Evolutionary conservation across 2,329 filamentous ascomycete species (phyloP).

Genomic region (Ophiostoma australiae): DNA sequence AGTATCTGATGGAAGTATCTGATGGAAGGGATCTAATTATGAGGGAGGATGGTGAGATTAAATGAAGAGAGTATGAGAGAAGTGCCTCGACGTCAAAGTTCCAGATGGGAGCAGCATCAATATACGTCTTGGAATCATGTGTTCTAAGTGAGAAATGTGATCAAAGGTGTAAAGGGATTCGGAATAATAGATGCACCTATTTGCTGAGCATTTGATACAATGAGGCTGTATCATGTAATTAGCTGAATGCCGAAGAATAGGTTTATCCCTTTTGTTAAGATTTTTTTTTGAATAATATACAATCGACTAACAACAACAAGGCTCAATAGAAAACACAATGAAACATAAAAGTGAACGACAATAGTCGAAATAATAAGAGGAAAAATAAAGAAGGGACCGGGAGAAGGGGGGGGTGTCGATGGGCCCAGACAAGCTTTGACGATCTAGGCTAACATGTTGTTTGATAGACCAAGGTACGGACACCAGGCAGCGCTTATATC

Average conservation of each 20-base stretch:
- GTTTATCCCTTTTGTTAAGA: neutral
- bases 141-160: neutral
- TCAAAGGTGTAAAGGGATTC: neutral
- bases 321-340: neutral
- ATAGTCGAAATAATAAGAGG: neutral
- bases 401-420: neutral
- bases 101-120: neutral
- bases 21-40: neutral
- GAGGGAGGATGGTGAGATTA: neutral
- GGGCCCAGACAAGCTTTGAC: slow-evolving; percentile 5
- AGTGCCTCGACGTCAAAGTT: neutral
- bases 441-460: neutral
- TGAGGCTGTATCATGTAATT: slow-evolving; percentile 1
- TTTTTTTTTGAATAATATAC: neutral
- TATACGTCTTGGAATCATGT: neutral
- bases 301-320: neutral
- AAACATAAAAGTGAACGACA: neutral
- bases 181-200: slow-evolving; percentile 1
- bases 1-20: neutral
- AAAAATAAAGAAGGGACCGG: neutral
- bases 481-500: slow-evolving; percentile 7
- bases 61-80: neutral
- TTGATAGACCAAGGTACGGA: neutral
- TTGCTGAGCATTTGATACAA: neutral
- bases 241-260: neutral